Evolutionary conservation across 495 filamentous ascomycete genomes (phyloP).

Genomic region (Xylaria castorea): DNA sequence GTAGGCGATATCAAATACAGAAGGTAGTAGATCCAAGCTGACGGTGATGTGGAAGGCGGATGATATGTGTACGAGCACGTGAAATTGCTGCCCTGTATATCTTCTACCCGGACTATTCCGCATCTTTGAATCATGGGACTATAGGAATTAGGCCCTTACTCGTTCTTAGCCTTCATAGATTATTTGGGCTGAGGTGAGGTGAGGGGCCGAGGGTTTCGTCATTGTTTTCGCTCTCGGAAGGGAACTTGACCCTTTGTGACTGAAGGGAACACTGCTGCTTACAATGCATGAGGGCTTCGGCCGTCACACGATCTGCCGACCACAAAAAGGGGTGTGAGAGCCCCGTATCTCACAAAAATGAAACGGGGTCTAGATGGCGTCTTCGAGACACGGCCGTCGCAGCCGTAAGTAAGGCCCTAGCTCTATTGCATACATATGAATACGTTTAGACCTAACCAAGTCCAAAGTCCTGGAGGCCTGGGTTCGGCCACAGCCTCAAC

Average conservation of each 20-base stretch:
- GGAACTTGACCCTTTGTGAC: neutral
- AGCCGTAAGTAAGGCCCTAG: slow-evolving; percentile 11
- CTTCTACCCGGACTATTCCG: neutral
- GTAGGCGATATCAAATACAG: neutral
- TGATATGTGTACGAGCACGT: neutral
- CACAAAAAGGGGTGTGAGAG: slow-evolving; percentile 8
- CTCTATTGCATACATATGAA: slow-evolving; percentile 23
- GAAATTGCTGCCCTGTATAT: neutral
- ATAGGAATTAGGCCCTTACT: neutral
- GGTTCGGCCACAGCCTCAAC: neutral
- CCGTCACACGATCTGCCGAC: neutral
- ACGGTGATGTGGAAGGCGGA: neutral
- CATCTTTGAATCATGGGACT: neutral
- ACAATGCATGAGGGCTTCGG: neutral
- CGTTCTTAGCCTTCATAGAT: neutral
- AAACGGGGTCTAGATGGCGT: slow-evolving; percentile 1
- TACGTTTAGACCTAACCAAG: neutral
- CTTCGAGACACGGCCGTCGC: slow-evolving; percentile 3
- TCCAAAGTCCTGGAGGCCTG: neutral
- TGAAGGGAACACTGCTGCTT: slow-evolving; percentile 12
- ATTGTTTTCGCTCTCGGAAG: neutral
- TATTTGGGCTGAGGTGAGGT: neutral
- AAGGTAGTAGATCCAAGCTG: slow-evolving; percentile 24
- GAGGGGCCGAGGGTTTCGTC: neutral
- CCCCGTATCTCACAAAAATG: neutral